Percentiles rank a stretch among this genome's conserved stretches.
Evolutionary conservation across 345 rosid species (phyloP).

Genomic region (Aquilaria sinensis): DNA sequence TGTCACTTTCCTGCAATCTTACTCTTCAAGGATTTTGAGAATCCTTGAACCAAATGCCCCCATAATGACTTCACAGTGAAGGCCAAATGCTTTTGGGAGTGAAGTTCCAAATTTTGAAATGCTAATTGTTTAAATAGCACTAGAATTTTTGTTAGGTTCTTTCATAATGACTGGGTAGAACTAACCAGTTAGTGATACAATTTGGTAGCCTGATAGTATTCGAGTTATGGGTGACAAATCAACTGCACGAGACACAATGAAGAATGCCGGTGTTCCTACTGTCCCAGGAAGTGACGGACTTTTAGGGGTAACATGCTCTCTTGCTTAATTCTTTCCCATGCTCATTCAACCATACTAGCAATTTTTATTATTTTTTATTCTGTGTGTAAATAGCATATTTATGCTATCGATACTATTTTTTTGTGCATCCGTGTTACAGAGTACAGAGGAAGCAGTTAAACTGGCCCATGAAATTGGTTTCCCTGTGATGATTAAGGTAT

Average conservation of each 20-base stretch:
- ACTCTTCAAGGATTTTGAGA: too few relatives aligned
- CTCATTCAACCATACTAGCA: not conserved
- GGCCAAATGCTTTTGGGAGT: too few relatives aligned
- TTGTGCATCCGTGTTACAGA: slow-evolving; percentile 36
- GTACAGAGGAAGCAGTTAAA: slow-evolving; percentile 83
- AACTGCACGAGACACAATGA: slow-evolving; percentile 98
- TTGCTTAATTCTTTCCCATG: slow-evolving; percentile 4
- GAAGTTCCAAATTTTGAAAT: too few relatives aligned
- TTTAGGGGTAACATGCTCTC: slow-evolving; percentile 48
- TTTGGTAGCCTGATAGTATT: slow-evolving; percentile 91
- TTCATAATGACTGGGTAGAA: too few relatives aligned
- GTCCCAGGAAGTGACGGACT: slow-evolving; percentile 99
- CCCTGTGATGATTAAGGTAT: slow-evolving; percentile 99
- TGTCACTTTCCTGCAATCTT: too few relatives aligned
- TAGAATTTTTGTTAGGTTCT: too few relatives aligned
- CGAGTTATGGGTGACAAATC: slow-evolving; percentile 98
- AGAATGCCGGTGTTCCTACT: slow-evolving; percentile 96
- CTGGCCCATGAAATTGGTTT: slow-evolving; percentile 85
- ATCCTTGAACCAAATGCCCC: too few relatives aligned
- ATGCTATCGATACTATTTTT: not conserved
- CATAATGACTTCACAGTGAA: too few relatives aligned
- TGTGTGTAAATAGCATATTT: not conserved
- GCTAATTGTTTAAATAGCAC: too few relatives aligned
- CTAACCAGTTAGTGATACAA: not conserved
- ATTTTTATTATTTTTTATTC: not conserved